Conservation (phyloP, 2,329 filamentous ascomycete genomes). For the Pestalotiopsis sp. region DNA sequence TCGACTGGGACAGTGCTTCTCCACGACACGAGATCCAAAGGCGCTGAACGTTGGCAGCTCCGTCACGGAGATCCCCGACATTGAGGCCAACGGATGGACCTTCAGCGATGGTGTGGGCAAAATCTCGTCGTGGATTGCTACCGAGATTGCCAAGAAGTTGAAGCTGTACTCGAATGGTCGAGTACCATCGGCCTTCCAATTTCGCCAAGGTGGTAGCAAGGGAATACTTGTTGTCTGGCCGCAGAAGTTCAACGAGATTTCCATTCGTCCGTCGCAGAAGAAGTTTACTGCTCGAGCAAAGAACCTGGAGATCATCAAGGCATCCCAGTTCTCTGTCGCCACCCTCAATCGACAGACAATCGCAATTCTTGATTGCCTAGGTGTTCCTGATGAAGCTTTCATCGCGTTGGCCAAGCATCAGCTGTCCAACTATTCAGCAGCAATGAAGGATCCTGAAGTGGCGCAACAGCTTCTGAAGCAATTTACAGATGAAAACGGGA, state of each 20-base stretch:
- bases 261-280: slow-evolving; percentile 80
- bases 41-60: slow-evolving; percentile 60
- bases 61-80: slow-evolving; percentile 65
- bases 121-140: slow-evolving; percentile 77
- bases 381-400: slow-evolving; percentile 69
- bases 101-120: slow-evolving; percentile 95
- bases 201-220: slow-evolving; percentile 90
- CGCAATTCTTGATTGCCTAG: slow-evolving; percentile 75
- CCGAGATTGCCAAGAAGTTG: slow-evolving; percentile 72
- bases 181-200: slow-evolving; percentile 83
- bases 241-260: slow-evolving; percentile 65
- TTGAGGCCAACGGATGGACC: slow-evolving; percentile 65
- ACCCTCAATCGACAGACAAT: slow-evolving; percentile 91
- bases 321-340: slow-evolving; percentile 73
- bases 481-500: slow-evolving; percentile 83
- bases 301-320: slow-evolving; percentile 81
- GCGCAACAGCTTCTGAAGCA: slow-evolving; percentile 70
- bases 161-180: slow-evolving; percentile 54
- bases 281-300: slow-evolving; percentile 77
- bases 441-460: slow-evolving; percentile 63
- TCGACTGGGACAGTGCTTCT: slow-evolving; percentile 91
- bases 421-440: slow-evolving; percentile 65
- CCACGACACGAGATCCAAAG: slow-evolving; percentile 77
- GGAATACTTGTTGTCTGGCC: slow-evolving; percentile 80
- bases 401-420: slow-evolving; percentile 66